Evolutionary conservation across 176 grass and related monocot genomes (phyloP).

Genomic region (Aegilops umbellulata): DNA sequence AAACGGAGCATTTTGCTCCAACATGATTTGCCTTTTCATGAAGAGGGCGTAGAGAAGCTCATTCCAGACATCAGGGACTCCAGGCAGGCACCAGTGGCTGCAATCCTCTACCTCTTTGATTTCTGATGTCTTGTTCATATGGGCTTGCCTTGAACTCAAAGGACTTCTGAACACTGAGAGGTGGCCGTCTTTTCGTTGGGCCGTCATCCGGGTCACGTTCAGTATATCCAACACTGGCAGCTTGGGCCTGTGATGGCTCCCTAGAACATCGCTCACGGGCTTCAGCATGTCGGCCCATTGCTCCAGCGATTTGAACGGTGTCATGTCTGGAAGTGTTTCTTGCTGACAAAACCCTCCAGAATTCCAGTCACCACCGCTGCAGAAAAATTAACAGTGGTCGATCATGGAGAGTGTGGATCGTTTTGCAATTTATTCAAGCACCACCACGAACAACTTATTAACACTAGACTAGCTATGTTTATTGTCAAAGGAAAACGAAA

Average conservation of each 20-base stretch:
- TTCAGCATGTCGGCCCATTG: constrained; percentile 55
- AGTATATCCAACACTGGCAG: constrained; percentile 39
- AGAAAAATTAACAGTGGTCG: neutral
- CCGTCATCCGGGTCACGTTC: constrained; percentile 78
- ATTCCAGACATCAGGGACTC: constrained; percentile 26
- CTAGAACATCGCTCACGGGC: constrained; percentile 49
- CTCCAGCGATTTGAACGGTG: constrained; percentile 23
- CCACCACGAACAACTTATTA: neutral
- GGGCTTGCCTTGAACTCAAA: constrained; percentile 41
- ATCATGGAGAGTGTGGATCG: neutral
- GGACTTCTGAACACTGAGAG: constrained; percentile 55
- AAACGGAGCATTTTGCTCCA: neutral
- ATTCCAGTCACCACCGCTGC: constrained; percentile 69
- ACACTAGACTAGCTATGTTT: neutral
- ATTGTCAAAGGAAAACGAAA: neutral
- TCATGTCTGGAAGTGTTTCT: constrained; percentile 54
- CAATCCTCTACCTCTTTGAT: constrained; percentile 36
- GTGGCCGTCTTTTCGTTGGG: constrained; percentile 70
- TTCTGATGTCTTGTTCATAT: neutral
- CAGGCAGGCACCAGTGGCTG: constrained; percentile 93
- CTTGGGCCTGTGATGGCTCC: constrained; percentile 19
- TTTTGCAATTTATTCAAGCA: neutral
- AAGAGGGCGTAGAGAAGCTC: constrained; percentile 64
- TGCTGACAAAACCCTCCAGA: constrained; percentile 51
- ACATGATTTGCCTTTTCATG: constrained; percentile 30